Conservation (phyloP, 768 basidiomycete species). For the Panus rudis region DNA sequence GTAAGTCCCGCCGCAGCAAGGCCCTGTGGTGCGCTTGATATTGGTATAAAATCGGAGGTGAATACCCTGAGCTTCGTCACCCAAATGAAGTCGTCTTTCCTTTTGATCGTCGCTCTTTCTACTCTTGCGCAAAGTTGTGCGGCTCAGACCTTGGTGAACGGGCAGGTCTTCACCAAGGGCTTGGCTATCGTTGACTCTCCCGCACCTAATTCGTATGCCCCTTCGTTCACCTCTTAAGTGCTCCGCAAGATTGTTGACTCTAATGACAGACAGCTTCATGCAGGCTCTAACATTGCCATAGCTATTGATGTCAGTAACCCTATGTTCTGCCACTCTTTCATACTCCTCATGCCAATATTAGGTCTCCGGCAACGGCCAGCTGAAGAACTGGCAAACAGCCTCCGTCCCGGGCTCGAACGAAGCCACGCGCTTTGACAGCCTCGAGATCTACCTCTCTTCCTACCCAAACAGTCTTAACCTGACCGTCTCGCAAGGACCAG, state of each 20-base stretch:
- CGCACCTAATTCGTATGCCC: constrained; percentile 17
- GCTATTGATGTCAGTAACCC: constrained; percentile 26
- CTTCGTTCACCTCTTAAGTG: background rate
- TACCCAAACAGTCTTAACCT: constrained; percentile 31
- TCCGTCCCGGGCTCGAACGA: constrained; percentile 27
- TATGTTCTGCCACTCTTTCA: background rate
- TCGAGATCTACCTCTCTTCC: constrained; percentile 43
- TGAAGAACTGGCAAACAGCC: constrained; percentile 23
- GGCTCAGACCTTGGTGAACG: constrained; percentile 21
- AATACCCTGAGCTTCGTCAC: too few relatives aligned
- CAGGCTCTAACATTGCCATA: constrained; percentile 25
- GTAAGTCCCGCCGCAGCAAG: too few relatives aligned
- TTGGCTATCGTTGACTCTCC: constrained; percentile 28
- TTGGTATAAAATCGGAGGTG: too few relatives aligned
- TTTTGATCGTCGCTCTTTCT: constrained; percentile 12
- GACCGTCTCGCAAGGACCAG: constrained; percentile 36
- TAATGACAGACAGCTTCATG: constrained; percentile 20
- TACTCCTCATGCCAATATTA: constrained; percentile 4
- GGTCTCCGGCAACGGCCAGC: constrained; percentile 40
- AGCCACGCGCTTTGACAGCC: constrained; percentile 30
- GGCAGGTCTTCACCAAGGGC: constrained; percentile 26
- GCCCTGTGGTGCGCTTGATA: too few relatives aligned
- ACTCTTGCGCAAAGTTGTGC: constrained; percentile 1
- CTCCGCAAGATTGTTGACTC: background rate
- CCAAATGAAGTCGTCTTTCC: too few relatives aligned